phyloP scores from a whole-genome alignment of 2,329 filamentous ascomycete genomes.

The Penicillium sp. region DNA sequence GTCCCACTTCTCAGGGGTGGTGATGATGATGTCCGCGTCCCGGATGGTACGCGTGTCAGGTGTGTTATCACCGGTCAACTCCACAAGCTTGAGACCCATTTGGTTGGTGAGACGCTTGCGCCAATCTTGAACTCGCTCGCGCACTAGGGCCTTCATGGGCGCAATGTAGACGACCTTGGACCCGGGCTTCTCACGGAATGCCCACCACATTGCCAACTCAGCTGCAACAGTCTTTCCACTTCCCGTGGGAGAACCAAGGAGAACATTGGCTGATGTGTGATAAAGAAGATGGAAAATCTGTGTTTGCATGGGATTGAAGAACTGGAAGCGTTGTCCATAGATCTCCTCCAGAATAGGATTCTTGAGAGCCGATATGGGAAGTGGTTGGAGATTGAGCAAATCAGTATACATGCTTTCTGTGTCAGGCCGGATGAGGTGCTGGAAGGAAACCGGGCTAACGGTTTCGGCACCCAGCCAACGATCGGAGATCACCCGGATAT shows the following conservation, averaged over 20 bases:
- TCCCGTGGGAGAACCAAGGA: conserved; percentile 92
- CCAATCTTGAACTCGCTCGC: conserved; percentile 96
- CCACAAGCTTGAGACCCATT: conserved; percentile 85
- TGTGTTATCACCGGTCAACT: conserved; percentile 96
- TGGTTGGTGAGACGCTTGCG: conserved; percentile 74
- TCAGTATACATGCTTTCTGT: conserved; percentile 98
- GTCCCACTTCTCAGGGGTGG: conserved; percentile 99
- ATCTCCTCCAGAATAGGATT: conserved; percentile 84
- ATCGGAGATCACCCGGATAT: conserved; percentile 90
- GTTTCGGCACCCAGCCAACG: conserved; percentile 96
- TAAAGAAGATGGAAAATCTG: conserved; percentile 98
- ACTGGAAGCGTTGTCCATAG: conserved; percentile 85
- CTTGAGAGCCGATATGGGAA: conserved; percentile 82
- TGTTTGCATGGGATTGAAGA: conserved; percentile 99
- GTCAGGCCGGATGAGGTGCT: conserved; percentile 94
- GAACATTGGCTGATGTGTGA: conserved; percentile 84
- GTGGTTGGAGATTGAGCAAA: conserved; percentile 82
- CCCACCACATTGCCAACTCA: conserved; percentile 99
- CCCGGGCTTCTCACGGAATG: conserved; percentile 87
- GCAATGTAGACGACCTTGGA: conserved; percentile 99
- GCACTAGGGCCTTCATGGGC: conserved; percentile 97
- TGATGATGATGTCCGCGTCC: conserved; percentile 96
- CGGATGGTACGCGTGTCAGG: conserved; percentile 94
- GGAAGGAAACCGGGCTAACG: conserved; percentile 91
- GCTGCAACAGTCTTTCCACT: conserved; percentile 97